Conservation (phyloP, 2,329 filamentous ascomycete genomes). For the Pseudocercospora macadamiae region DNA sequence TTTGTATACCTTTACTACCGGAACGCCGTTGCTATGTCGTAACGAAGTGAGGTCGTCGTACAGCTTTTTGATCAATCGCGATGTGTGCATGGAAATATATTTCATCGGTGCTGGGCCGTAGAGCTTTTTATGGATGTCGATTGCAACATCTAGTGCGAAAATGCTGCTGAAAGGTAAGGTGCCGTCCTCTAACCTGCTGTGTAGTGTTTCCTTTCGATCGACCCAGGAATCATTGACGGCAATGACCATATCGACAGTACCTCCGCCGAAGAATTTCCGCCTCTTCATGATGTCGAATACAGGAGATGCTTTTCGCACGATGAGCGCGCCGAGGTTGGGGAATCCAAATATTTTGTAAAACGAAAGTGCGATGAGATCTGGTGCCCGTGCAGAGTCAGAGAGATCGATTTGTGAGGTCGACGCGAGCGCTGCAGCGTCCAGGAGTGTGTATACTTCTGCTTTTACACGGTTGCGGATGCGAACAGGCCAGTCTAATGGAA, state of each 20-base stretch:
- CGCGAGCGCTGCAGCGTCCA: slow-evolving; percentile 81
- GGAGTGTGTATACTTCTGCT: slow-evolving; percentile 61
- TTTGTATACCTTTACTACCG: slow-evolving; percentile 69
- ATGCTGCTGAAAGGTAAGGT: slow-evolving; percentile 89
- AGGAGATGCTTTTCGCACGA: slow-evolving; percentile 73
- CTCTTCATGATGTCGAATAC: slow-evolving; percentile 55
- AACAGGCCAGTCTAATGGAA: slow-evolving; percentile 69
- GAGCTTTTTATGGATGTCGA: slow-evolving; percentile 68
- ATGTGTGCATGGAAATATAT: slow-evolving; percentile 70
- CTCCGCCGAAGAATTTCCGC: slow-evolving; percentile 85
- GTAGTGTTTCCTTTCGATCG: slow-evolving; percentile 71
- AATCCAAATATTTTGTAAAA: slow-evolving; percentile 97
- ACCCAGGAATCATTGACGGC: slow-evolving; percentile 79
- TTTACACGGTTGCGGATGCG: slow-evolving; percentile 45
- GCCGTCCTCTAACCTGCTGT: slow-evolving; percentile 84
- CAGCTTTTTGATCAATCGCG: slow-evolving; percentile 63
- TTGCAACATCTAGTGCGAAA: slow-evolving; percentile 74
- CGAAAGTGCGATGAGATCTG: slow-evolving; percentile 84
- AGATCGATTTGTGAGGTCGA: slow-evolving; percentile 78
- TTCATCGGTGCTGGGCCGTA: slow-evolving; percentile 68
- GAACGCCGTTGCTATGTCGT: slow-evolving; percentile 67
- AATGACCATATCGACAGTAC: slow-evolving; percentile 84
- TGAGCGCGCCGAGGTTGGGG: slow-evolving; percentile 80
- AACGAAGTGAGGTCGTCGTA: slow-evolving; percentile 61
- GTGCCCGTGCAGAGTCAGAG: slow-evolving; percentile 68